Evolutionary conservation across 2,329 filamentous ascomycete species (phyloP), one percentile per base, ranked within the genome.

Genomic region (Diaporthe helianthi): DNA sequence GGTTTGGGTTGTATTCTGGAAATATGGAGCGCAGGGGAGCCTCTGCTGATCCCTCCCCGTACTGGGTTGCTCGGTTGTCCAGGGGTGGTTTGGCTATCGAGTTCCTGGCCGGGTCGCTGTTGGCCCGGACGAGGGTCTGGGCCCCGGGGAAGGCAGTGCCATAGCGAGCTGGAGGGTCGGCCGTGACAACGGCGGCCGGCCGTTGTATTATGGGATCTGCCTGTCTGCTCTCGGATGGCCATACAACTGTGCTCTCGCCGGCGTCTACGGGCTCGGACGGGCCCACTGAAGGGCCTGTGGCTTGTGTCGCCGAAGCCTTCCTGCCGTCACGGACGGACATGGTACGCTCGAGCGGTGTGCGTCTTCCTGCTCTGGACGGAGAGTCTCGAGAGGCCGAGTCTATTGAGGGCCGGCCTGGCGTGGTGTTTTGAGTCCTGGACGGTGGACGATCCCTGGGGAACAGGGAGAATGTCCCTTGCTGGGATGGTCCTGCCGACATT

Each of bases 21-120:
- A 94, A 94, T 74, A 94, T 93, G 29, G 92, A 94, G 38, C 87
- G 86, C 74, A 92, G 84, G 0, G 85, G 81, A 7, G 36, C 68
- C 53, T 71, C 65, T 24, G 70, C 44, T 26, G 65, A 63, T 33
- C 47, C 54, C 33, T 26, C 64, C 24, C 38, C 65, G 19, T 9
- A 68, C 29, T 60, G 67, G 71, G 63, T 71, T 63, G 26, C 70
- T 55, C 17, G 72, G 77, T 63, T 44, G 24, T 69, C 63, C 4
- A 85, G 74, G 19, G 85, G 86, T 29, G 81, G 78, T 73, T 89
- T 89, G 63, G 86, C 85, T 73, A 89, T 88, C 24, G 87, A 90
- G 76, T 80, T 86, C 66, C 85, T 81, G 1, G 86, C 87, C 22
- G 82, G 79, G 58, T 79, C 81, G 75, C 85, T 88, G 60, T 81